Conservation (phyloP, 106 monocot genomes). For the Dioscorea alata region DNA sequence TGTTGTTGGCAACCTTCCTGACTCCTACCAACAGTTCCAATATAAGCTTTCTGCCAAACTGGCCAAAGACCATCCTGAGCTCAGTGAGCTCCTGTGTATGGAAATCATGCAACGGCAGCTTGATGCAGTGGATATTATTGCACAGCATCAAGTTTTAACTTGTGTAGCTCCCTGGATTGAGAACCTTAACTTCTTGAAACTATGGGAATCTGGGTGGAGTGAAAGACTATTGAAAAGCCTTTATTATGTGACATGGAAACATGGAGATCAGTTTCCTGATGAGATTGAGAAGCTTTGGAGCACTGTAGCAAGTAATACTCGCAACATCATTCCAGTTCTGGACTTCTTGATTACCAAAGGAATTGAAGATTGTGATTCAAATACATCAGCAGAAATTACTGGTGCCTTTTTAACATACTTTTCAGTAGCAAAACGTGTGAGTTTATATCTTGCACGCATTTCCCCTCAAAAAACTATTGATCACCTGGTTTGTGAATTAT, state of each 20-base stretch:
- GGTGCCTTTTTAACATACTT: constrained; percentile 94
- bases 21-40: constrained; percentile 99
- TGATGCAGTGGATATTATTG: constrained; percentile 97
- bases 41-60: constrained; percentile 93
- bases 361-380: constrained; percentile 99
- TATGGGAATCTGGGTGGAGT: constrained; percentile 95
- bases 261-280: constrained; percentile 99
- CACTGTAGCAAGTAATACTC: constrained; percentile 79
- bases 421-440: constrained; percentile 94
- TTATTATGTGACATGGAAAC: constrained; percentile 95
- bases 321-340: constrained; percentile 90
- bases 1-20: constrained; percentile 97
- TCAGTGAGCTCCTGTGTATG: constrained; percentile 85
- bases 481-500: constrained; percentile 90
- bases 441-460: constrained; percentile 94
- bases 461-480: constrained; percentile 97
- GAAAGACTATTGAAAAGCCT: constrained; percentile 91
- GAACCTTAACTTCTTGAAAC: constrained; percentile 80
- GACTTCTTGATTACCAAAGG: constrained; percentile 90
- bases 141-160: constrained; percentile 95
- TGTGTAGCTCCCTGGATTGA: constrained; percentile 99
- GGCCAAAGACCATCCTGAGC: constrained; percentile 96
- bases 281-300: constrained; percentile 99
- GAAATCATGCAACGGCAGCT: constrained; percentile 99
- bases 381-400: constrained; percentile 87